Conservation (phyloP, 208 protist genomes). For the Trypanosomatidae sp. region DNA sequence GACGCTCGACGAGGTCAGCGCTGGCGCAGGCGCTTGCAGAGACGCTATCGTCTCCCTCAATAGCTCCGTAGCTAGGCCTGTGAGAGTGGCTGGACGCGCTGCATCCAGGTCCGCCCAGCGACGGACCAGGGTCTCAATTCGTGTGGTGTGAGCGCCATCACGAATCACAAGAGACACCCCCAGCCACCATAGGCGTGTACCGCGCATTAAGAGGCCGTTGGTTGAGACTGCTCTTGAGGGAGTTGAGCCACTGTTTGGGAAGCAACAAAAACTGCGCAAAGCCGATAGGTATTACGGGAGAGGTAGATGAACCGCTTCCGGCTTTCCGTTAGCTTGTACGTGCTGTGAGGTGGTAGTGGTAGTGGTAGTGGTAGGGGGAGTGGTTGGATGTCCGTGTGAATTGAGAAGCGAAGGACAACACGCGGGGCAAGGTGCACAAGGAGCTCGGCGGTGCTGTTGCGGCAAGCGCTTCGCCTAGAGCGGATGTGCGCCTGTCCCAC, state of each 20-base stretch:
- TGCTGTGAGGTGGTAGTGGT: no score
- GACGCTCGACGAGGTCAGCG: neutral
- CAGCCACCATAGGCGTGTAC: neutral
- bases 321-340: neutral
- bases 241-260: neutral
- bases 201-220: conserved; percentile 1
- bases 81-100: conserved; percentile 7
- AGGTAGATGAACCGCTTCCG: no score
- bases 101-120: conserved; percentile 20
- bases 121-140: conserved; percentile 3
- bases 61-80: conserved; percentile 16
- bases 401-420: neutral
- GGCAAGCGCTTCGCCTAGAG: neutral
- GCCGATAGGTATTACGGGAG: neutral
- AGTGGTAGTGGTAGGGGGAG: neutral
- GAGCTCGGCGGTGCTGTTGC: neutral
- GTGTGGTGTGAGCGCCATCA: neutral
- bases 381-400: neutral
- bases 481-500: neutral
- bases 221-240: neutral
- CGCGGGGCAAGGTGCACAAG: neutral
- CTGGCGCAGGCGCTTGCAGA: conserved; percentile 1
- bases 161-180: conserved; percentile 1
- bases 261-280: neutral
- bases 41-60: conserved; percentile 35